Evolutionary conservation across 805 yeast genomes (phyloP).

Genomic region (Dipodascus geniculatus): DNA sequence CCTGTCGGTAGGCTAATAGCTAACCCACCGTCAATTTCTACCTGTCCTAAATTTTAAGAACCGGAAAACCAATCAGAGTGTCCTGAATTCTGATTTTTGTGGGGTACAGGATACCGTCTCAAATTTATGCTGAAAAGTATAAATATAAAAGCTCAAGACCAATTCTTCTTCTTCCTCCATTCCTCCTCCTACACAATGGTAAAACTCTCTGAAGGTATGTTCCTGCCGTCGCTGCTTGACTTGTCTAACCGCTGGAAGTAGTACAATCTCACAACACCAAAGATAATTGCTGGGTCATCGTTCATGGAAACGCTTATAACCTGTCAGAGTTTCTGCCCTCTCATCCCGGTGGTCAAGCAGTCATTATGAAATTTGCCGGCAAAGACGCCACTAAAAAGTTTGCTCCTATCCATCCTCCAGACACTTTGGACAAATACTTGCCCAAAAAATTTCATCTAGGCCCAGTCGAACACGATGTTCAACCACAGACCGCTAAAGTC

Average conservation of each 20-base stretch:
- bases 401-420: constrained; percentile 87
- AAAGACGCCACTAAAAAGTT: constrained; percentile 74
- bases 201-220: not conserved
- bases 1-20: too few species aligned
- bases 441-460: constrained; percentile 55
- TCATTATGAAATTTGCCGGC: constrained; percentile 50
- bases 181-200: not conserved
- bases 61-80: too few species aligned
- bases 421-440: constrained; percentile 55
- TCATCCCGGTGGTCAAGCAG: constrained; percentile 52
- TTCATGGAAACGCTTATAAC: constrained; percentile 70
- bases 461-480: constrained; percentile 23
- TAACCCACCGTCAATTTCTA: too few species aligned
- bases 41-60: too few species aligned
- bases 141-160: too few species aligned
- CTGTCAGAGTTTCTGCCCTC: constrained; percentile 48
- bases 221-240: too few species aligned
- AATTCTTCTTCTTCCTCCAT: not conserved
- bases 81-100: too few species aligned
- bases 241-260: constrained; percentile 4
- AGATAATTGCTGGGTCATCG: constrained; percentile 73
- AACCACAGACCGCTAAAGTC: constrained; percentile 1
- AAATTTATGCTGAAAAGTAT: too few species aligned
- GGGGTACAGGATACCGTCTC: too few species aligned
- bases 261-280: constrained; percentile 42